These are phyloP conservation scores for Priceomyces castillae DNA, from an alignment of 805 yeast species.

Conservation along the genomic window DNA sequence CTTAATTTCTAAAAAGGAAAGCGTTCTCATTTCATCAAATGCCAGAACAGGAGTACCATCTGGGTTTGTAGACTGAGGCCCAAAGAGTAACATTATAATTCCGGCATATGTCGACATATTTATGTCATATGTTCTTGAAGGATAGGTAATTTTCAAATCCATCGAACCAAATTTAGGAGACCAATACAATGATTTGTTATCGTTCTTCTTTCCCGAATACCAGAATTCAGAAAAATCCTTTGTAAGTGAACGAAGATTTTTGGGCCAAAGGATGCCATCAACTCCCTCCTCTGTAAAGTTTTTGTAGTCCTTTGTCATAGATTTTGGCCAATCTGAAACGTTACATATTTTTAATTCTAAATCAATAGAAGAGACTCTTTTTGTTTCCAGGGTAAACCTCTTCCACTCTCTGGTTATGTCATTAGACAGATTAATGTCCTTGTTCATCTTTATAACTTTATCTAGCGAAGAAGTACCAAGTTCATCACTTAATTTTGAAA, in stretches of 20 bases:
- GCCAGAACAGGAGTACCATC: slow-evolving; percentile 34
- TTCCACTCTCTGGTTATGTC: slow-evolving; percentile 41
- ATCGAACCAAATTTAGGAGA: slow-evolving; percentile 80
- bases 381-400: slow-evolving; percentile 12
- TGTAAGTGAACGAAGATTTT: slow-evolving; percentile 35
- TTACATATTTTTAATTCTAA: slow-evolving; percentile 43
- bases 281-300: slow-evolving; percentile 24
- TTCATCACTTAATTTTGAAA: slow-evolving; percentile 67
- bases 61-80: slow-evolving; percentile 35
- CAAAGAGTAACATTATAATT: slow-evolving; percentile 71
- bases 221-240: slow-evolving; percentile 41
- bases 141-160: slow-evolving; percentile 70
- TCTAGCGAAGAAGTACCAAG: slow-evolving; percentile 77
- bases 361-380: slow-evolving; percentile 20
- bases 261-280: slow-evolving; percentile 36
- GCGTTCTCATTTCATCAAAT: slow-evolving; percentile 49
- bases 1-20: slow-evolving; percentile 61
- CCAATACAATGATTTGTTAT: slow-evolving; percentile 56
- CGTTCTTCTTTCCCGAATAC: slow-evolving; percentile 38
- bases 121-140: slow-evolving; percentile 69
- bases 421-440: slow-evolving; percentile 59
- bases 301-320: slow-evolving; percentile 44
- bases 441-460: slow-evolving; percentile 81
- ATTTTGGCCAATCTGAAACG: slow-evolving; percentile 44
- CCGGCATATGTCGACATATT: slow-evolving; percentile 80